Conservation (phyloP, 345 rosid species). For the Gynandropsis gynandra region DNA sequence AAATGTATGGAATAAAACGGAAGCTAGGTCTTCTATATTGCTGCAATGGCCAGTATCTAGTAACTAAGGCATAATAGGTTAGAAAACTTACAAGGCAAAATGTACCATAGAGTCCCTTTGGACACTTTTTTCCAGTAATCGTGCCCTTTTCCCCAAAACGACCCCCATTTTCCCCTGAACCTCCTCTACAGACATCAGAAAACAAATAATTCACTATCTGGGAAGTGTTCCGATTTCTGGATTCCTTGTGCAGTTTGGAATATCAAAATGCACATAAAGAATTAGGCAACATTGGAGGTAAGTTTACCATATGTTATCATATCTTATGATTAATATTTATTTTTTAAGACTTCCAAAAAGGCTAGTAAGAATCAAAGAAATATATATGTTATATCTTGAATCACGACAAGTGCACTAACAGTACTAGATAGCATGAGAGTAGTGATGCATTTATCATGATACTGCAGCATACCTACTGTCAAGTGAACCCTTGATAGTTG, state of each 20-base stretch:
- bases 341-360: too few relatives aligned
- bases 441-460: slow-evolving; percentile 10
- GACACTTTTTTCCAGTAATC: slow-evolving; percentile 81
- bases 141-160: slow-evolving; percentile 79
- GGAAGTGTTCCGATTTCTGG: background rate
- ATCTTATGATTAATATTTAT: too few relatives aligned
- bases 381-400: background rate
- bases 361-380: background rate
- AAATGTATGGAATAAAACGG: background rate
- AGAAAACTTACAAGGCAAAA: slow-evolving; percentile 61
- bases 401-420: slow-evolving; percentile 10
- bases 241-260: slow-evolving; percentile 1
- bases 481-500: slow-evolving; percentile 60
- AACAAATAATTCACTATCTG: slow-evolving; percentile 21
- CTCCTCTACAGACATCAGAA: slow-evolving; percentile 62
- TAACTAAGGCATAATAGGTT: slow-evolving; percentile 10
- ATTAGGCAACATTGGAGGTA: slow-evolving; percentile 7
- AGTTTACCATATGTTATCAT: slow-evolving; percentile 1
- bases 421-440: slow-evolving; percentile 4
- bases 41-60: background rate
- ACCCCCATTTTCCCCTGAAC: slow-evolving; percentile 78
- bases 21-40: slow-evolving; percentile 4
- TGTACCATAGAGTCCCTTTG: slow-evolving; percentile 88
- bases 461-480: slow-evolving; percentile 47
- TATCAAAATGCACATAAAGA: slow-evolving; percentile 1